Percentiles rank a stretch among this genome's conserved stretches.
phyloP scores from a whole-genome alignment of 441 rosid species.

The Gossypium aridum region DNA sequence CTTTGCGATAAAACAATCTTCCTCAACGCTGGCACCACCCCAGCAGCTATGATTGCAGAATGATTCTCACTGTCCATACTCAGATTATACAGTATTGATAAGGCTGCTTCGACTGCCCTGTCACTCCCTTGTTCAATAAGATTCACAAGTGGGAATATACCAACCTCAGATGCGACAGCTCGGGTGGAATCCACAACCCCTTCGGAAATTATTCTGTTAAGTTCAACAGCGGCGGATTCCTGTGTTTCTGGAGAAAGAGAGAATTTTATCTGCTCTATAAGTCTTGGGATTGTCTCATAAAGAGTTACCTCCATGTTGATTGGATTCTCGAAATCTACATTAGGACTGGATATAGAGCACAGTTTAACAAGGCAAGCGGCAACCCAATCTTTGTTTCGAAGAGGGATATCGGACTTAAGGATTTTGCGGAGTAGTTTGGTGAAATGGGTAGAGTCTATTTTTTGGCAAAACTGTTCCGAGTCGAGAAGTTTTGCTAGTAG shows the following conservation, averaged over 20 bases:
- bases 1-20: conserved; percentile 56
- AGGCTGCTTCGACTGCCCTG: conserved; percentile 52
- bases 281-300: conserved; percentile 70
- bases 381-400: conserved; percentile 72
- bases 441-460: conserved; percentile 28
- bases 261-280: conserved; percentile 52
- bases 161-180: conserved; percentile 49
- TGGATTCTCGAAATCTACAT: conserved; percentile 33
- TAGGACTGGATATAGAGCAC: conserved; percentile 30
- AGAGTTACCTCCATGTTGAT: conserved; percentile 63
- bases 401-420: conserved; percentile 59
- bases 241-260: conserved; percentile 41
- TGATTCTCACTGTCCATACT: conserved; percentile 88
- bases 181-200: conserved; percentile 53
- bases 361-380: conserved; percentile 73
- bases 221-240: conserved; percentile 74
- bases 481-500: conserved; percentile 66
- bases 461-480: conserved; percentile 41
- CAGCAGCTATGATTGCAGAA: conserved; percentile 55
- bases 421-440: conserved; percentile 42
- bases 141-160: conserved; percentile 57
- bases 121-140: conserved; percentile 56
- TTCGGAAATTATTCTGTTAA: conserved; percentile 58
- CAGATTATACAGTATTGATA: conserved; percentile 56
- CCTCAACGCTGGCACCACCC: conserved; percentile 65